Conservation (phyloP, 495 filamentous ascomycete species). For the Lasiosphaeria ovina region DNA sequence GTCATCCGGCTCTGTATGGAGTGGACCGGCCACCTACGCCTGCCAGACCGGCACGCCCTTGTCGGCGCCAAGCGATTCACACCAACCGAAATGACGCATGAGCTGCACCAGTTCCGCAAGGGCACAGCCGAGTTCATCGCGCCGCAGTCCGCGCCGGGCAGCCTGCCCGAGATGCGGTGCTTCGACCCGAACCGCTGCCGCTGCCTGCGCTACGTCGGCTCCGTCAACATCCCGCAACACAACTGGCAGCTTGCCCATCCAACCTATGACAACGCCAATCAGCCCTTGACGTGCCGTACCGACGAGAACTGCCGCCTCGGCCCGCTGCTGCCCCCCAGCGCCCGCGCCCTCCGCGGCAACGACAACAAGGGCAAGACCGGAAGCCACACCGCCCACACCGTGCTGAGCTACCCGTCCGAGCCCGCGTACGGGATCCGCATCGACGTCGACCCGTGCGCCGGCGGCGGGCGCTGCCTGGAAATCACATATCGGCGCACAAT, state of each 20-base stretch:
- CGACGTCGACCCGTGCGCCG: slow-evolving; percentile 2
- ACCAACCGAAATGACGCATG: background rate
- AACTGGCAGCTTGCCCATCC: no score
- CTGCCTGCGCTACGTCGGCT: no score
- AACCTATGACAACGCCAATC: no score
- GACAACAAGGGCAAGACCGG: slow-evolving; percentile 1
- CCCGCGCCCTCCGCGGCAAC: background rate
- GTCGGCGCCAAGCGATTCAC: background rate
- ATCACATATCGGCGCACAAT: slow-evolving; percentile 2
- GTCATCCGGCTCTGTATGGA: background rate
- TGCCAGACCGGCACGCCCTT: background rate
- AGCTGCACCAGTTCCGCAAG: background rate
- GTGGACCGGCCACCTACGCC: background rate
- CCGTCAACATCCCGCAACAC: no score
- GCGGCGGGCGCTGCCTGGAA: background rate
- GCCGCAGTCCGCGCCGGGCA: no score
- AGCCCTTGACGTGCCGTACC: no score
- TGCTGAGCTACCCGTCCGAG: background rate
- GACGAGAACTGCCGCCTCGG: background rate
- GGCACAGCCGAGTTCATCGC: no score
- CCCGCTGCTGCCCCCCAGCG: background rate
- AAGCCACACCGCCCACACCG: background rate
- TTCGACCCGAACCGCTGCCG: no score
- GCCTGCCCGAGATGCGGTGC: no score
- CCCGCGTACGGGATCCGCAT: slow-evolving; percentile 1